Percentiles rank a stretch among this genome's conserved stretches.
Evolutionary conservation across 805 yeast species (phyloP).

Genomic region (Candida alai): DNA sequence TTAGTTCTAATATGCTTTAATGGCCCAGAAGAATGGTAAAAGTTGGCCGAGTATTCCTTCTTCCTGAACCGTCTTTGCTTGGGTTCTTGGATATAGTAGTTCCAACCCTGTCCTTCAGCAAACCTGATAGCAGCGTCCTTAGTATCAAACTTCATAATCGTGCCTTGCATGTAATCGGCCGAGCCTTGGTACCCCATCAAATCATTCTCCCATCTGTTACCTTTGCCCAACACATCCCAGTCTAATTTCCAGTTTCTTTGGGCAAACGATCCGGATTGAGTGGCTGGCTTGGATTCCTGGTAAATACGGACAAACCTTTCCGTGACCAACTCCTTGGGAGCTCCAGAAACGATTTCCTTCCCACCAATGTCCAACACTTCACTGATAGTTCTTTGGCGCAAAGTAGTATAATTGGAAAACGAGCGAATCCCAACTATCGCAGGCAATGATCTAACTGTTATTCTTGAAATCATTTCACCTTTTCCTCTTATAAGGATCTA

Average conservation of each 20-base stretch:
- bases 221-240: conserved; percentile 76
- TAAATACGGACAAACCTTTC: conserved; percentile 72
- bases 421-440: conserved; percentile 18
- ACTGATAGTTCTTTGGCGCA: conserved; percentile 16
- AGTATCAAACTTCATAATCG: conserved; percentile 67
- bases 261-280: conserved; percentile 65
- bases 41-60: conserved; percentile 73
- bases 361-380: conserved; percentile 19
- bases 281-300: conserved; percentile 75
- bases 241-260: conserved; percentile 67
- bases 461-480: conserved; percentile 9
- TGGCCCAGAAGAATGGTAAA: conserved; percentile 63
- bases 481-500: no score
- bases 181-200: conserved; percentile 81
- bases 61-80: conserved; percentile 66
- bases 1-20: conserved; percentile 81
- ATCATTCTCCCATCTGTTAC: conserved; percentile 87
- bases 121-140: conserved; percentile 75
- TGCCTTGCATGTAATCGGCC: conserved; percentile 79
- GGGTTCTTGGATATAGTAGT: conserved; percentile 78
- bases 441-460: conserved; percentile 3
- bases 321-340: conserved; percentile 61
- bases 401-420: conserved; percentile 17
- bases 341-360: conserved; percentile 70
- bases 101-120: conserved; percentile 85